Base-by-base conservation (phyloP, 805 yeast genomes). In the Debaryomyces hansenii region DNA sequence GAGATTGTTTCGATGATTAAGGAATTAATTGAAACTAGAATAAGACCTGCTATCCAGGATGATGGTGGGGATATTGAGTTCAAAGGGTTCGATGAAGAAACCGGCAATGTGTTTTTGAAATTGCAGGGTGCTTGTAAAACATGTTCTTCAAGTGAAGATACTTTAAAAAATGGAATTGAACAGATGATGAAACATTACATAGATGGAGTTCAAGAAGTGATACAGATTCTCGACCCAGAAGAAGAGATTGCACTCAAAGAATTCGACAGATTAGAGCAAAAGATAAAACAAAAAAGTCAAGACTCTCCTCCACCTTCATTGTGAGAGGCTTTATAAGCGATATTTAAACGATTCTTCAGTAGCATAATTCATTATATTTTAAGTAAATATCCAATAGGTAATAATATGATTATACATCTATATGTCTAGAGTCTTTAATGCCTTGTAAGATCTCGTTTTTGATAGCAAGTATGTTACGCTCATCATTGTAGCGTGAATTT, bases 111-210 rank as follows among this genome's bases (percentile, higher is more conserved):
- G 5, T 87, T 82, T 63, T 79, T 94, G 56, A 90, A 87, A 63
- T 73, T 94, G 39, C 91, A 89, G 57, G 99, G 99, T 41, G 98
- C 99, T 6, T 94, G 99, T 69, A 85, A 96, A 45, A 80, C 95
- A 1, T 94, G 99, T 58, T 90, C 96, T 4, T 77, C 90, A 6
- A 86, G 96, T 59, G 89, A 89, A 52, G 94, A 90, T 53, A 94
- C 99, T 1, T 75, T 94, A 61, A 92, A 91, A 68, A 83, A 90
- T 58, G 99, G 99, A 28, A 94, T 94, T 49, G 97, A 94, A 66
- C 82, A 91, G n/a, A 94, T 94, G 99, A 75, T 94, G 62, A 90
- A 82, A 73, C 97, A 92, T 68, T 94, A 94, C 63, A 92, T 95
- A 33, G 99, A 95, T 61, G 99, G 94, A 62, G 97, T 94, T 28